Evolutionary conservation across 164 flowering plant genomes (phyloP).

Genomic region (Stephania cephalantha): DNA sequence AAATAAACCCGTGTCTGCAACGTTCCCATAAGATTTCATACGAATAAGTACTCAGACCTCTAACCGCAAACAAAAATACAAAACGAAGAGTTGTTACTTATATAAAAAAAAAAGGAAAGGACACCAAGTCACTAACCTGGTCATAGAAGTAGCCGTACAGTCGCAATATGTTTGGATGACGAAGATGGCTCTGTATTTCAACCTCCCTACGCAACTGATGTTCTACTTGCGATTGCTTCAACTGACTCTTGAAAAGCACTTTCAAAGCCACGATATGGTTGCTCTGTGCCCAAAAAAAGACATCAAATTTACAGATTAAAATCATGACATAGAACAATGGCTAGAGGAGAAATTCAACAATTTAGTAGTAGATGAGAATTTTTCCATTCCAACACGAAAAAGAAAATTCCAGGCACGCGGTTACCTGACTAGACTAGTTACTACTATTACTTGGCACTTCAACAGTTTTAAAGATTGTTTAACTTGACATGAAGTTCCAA

Average conservation of each 20-base stretch:
- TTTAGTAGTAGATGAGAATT: background rate
- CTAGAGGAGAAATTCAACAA: background rate
- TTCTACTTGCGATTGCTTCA: conserved; percentile 93
- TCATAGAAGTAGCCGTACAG: conserved; percentile 95
- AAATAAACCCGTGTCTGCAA: conserved; percentile 88
- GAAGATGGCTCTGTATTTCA: conserved; percentile 90
- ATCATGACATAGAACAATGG: background rate
- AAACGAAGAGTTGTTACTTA: background rate
- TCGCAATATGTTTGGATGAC: conserved; percentile 81
- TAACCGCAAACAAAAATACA: background rate
- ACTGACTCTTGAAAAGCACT: conserved; percentile 91
- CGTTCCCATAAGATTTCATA: background rate
- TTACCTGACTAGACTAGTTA: no score
- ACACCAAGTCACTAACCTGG: conserved; percentile 40
- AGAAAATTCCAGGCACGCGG: background rate
- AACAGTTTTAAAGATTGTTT: background rate
- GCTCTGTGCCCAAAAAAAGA: conserved; percentile 45
- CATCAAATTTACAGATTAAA: background rate
- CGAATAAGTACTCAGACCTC: background rate
- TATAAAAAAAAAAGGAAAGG: background rate
- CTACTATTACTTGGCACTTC: background rate
- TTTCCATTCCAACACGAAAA: background rate
- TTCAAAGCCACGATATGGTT: conserved; percentile 89
- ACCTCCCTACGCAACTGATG: conserved; percentile 96
- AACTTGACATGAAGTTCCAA: background rate